Evolutionary conservation across 2,329 filamentous ascomycete species (phyloP), one percentile per base, ranked within the genome.

Genomic region (Cladophialophora carrionii): DNA sequence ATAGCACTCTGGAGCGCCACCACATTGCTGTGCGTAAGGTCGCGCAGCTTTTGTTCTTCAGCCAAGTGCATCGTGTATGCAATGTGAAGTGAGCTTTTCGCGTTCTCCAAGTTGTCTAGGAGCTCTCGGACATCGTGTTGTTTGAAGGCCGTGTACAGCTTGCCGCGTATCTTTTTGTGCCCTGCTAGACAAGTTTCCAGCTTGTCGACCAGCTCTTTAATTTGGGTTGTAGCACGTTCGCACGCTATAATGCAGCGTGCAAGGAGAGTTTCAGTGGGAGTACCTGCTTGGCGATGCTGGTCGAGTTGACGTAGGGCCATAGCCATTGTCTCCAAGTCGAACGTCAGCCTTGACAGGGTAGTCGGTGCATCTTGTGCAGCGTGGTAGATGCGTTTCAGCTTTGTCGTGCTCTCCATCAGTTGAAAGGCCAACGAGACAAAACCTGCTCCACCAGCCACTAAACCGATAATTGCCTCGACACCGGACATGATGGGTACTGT

Each of bases 41-140:
- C 56, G 10, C 43, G 56, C 2, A 24, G 56, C 26, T 7, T 48
- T 29, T 49, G 56, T 49, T 58, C 56, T 49, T 58, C 56, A 4
- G 24, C 29, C 26, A 48, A 24, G 26, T 58, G 49, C 56, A 58
- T 58, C 12, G 46, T 58, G 14, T 58, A 58, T 58, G 43, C 56
- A 7, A 58, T 26, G 10, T 58, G 24, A 14, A 58, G 56, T 6
- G 56, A 58, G 29, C 56, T 58, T 29, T 58, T 58, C 7, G 56
- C 56, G 12, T 58, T 58, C 43, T 58, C 56, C 31, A 58, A 22
- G 41, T 43, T 46, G 2, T 58, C 56, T 10, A 58, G 56, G 3
- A 58, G 37, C 43, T 22, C 56, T 32, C 31, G 48, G 26, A 58
- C 43, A 32, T 49, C 56, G 12, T 26, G 56, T n/a, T 58, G 56